These are phyloP conservation scores for Aspergillus proliferans DNA, from an alignment of 2,329 filamentous ascomycete genomes.

Conservation along the genomic window DNA sequence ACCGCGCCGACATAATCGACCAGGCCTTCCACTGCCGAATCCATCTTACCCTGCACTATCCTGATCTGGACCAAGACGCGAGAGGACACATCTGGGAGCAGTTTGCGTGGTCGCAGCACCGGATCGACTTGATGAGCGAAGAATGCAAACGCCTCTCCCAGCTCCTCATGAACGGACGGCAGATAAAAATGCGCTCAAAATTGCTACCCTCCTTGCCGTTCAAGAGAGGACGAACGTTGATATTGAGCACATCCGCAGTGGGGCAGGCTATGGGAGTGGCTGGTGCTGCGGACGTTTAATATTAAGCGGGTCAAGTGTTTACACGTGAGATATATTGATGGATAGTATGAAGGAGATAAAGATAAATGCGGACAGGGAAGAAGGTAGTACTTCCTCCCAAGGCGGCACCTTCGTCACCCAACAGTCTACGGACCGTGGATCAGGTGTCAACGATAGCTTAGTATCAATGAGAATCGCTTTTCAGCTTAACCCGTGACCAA, in stretches of 20 bases:
- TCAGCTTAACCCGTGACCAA: no score
- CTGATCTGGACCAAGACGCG: constrained; percentile 23
- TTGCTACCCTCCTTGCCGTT: not conserved
- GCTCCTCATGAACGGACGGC: not conserved
- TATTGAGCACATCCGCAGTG: not conserved
- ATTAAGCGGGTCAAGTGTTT: not conserved
- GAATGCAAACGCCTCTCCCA: not conserved
- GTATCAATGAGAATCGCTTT: no score
- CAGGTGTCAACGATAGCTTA: no score
- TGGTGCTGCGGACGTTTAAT: not conserved
- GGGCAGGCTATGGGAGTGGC: not conserved
- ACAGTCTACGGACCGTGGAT: no score
- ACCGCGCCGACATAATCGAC: constrained; percentile 43
- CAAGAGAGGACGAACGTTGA: not conserved
- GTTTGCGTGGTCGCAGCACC: not conserved
- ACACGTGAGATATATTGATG: not conserved
- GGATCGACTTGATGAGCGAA: not conserved
- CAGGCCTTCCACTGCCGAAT: constrained; percentile 45
- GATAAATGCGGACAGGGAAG: no score
- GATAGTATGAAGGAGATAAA: not conserved
- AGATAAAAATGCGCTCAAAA: not conserved
- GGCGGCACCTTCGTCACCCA: no score
- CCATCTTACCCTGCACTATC: constrained; percentile 46
- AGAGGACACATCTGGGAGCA: not conserved
- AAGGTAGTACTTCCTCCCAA: no score